Base-by-base conservation (phyloP, 2,329 filamentous ascomycete species). In the Venturia aucupariae region DNA sequence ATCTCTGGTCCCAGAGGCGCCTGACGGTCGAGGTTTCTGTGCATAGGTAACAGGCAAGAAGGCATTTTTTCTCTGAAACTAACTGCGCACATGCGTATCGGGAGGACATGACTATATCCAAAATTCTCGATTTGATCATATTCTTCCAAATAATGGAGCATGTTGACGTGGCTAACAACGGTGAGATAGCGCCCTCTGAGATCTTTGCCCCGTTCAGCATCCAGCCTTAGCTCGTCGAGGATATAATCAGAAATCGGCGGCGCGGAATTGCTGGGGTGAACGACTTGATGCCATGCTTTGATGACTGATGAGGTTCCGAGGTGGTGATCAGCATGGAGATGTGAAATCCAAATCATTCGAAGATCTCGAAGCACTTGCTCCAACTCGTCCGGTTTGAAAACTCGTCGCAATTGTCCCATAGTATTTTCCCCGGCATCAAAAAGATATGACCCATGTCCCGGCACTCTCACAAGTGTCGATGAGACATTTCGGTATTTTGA, bases 401-500 rank as follows among this genome's bases (percentile, higher is more conserved):
- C 80, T 61, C 94, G 88, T 65, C 85, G 85, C 46, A 99, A 78
- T 73, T 97, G 92, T 13, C 93, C 93, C 10, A 97, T 78, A 0
- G 94, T 97, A 71, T 91, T 92, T 75, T 99, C 94, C 65, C 94
- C 94, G 69, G 87, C 90, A 75, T 99, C 94, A 65, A 99, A 84
- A 0, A 99, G 80, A 72, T 96, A 95, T 73, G 85, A 92, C n/a
- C 94, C 94, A 69, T 86, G 84, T 4, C 87, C 89, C 7, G 94
- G 94, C 3, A 96, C 87, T 17, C 90, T 84, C 55, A 99, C 77
- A 4, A 99, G 80, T 0, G 92, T 97, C 1, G 87, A 86, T 13
- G 93, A 96, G 24, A 99, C 94, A 73, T 97, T 99, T 70, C 94
- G 89, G 75, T 97, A 94, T 73, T 95, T 95, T 41, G 91, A 96